Conservation (phyloP, 805 yeast genomes). For the Candida takata region DNA sequence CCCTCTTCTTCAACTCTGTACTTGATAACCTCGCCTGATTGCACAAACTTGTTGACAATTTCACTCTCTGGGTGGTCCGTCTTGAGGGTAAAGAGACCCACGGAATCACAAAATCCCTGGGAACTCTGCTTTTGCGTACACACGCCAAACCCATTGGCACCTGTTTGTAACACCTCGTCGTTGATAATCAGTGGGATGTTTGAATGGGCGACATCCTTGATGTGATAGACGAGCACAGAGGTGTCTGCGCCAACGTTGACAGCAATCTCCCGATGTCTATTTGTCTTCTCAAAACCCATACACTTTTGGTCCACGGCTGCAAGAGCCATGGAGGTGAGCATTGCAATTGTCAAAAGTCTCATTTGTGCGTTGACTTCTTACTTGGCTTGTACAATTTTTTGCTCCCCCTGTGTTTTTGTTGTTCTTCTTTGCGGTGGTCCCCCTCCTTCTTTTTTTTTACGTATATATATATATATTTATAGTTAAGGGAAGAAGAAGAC, state of each 20-base stretch:
- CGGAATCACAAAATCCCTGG: constrained; percentile 6
- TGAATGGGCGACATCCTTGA: constrained; percentile 5
- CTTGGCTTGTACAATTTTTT: too few species aligned
- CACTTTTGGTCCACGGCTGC: background rate
- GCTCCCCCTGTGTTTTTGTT: too few species aligned
- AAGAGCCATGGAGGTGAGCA: background rate
- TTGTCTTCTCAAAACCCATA: background rate
- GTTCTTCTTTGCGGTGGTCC: too few species aligned
- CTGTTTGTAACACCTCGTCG: constrained; percentile 3
- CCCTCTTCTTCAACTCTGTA: constrained; percentile 5
- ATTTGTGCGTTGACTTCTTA: too few species aligned
- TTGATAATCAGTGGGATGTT: constrained; percentile 11
- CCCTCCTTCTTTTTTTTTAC: too few species aligned
- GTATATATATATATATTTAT: too few species aligned
- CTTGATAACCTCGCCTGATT: background rate
- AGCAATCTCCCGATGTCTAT: background rate
- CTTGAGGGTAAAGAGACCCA: constrained; percentile 10
- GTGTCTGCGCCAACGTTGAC: constrained; percentile 2
- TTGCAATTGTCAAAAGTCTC: background rate
- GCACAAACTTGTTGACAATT: constrained; percentile 1
- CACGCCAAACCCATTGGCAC: constrained; percentile 9
- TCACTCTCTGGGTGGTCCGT: constrained; percentile 1
- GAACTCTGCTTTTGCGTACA: constrained; percentile 10
- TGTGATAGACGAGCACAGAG: constrained; percentile 10
- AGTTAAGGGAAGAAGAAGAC: too few species aligned